phyloP scores from a whole-genome alignment of 2,329 filamentous ascomycete genomes.

The Aspergillus alliaceus region DNA sequence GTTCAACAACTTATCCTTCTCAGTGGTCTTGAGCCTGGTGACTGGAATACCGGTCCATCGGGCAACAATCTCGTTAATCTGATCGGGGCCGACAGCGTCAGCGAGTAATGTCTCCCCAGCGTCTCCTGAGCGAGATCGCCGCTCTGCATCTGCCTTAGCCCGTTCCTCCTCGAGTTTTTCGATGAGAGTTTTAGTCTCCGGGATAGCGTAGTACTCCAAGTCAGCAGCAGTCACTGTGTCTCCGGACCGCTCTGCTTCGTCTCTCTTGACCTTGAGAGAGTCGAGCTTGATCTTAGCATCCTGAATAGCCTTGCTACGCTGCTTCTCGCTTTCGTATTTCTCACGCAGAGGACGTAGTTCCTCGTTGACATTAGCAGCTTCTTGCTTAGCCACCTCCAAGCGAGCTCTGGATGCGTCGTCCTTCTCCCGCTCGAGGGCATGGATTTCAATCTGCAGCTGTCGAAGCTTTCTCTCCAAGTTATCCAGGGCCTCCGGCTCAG shows the following conservation, averaged over 20 bases:
- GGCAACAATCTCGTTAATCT: slow-evolving; percentile 98
- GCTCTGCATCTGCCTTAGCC: slow-evolving; percentile 70
- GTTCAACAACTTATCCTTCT: slow-evolving; percentile 97
- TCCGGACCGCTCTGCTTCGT: slow-evolving; percentile 84
- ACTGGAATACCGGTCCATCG: slow-evolving; percentile 99
- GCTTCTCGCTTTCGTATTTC: slow-evolving; percentile 93
- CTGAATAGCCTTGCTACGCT: slow-evolving; percentile 86
- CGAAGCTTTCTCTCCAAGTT: slow-evolving; percentile 86
- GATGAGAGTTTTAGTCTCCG: slow-evolving; percentile 82
- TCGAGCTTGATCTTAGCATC: slow-evolving; percentile 95
- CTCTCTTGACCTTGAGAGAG: slow-evolving; percentile 83
- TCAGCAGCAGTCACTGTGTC: slow-evolving; percentile 88
- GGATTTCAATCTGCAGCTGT: slow-evolving; percentile 96
- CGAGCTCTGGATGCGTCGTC: slow-evolving; percentile 88
- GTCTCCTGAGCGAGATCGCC: slow-evolving; percentile 55
- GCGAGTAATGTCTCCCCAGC: slow-evolving; percentile 75
- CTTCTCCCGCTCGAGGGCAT: slow-evolving; percentile 88
- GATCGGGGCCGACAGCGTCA: slow-evolving; percentile 91
- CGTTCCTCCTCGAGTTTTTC: slow-evolving; percentile 79
- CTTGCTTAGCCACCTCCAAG: slow-evolving; percentile 78
- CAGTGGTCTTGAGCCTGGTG: slow-evolving; percentile 86
- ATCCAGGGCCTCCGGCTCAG: slow-evolving; percentile 92
- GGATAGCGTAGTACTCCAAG: slow-evolving; percentile 95
- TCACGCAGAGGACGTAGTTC: slow-evolving; percentile 88
- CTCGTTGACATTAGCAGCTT: slow-evolving; percentile 92